Evolutionary conservation across 768 basidiomycete genomes (phyloP).

Genomic region (Suillus decipiens): DNA sequence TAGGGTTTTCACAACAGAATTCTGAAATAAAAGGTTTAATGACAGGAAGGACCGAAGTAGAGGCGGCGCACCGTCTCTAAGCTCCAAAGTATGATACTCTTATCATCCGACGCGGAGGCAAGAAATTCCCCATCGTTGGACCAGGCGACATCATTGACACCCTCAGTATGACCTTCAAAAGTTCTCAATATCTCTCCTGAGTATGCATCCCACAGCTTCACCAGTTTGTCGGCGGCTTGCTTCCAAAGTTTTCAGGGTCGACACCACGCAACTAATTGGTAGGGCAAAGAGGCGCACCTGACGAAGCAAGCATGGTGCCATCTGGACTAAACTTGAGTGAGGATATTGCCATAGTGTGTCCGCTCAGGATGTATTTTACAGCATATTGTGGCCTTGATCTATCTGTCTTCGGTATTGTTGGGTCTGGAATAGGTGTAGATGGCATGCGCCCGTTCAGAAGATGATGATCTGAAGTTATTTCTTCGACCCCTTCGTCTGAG

Average conservation of each 20-base stretch:
- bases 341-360: slow-evolving; percentile 83
- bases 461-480: not conserved
- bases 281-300: slow-evolving; percentile 55
- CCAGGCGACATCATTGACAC: slow-evolving; percentile 92
- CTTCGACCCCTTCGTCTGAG: slow-evolving; percentile 1
- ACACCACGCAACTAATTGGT: slow-evolving; percentile 10
- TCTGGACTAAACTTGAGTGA: slow-evolving; percentile 89
- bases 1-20: slow-evolving; percentile 62
- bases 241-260: slow-evolving; percentile 37
- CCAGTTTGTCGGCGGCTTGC: slow-evolving; percentile 80
- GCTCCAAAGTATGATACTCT: slow-evolving; percentile 85
- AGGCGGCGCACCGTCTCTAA: slow-evolving; percentile 54
- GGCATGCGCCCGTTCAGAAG: not conserved
- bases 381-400: slow-evolving; percentile 51
- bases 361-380: slow-evolving; percentile 64
- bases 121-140: slow-evolving; percentile 79
- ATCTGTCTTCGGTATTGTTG: slow-evolving; percentile 9
- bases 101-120: slow-evolving; percentile 94
- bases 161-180: slow-evolving; percentile 71
- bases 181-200: slow-evolving; percentile 76
- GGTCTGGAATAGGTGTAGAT: not conserved
- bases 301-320: slow-evolving; percentile 79
- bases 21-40: slow-evolving; percentile 38
- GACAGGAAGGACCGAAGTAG: slow-evolving; percentile 5
- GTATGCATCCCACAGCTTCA: slow-evolving; percentile 79